Conservation (phyloP, 768 basidiomycete species). For the Basidioascus undulatus region DNA sequence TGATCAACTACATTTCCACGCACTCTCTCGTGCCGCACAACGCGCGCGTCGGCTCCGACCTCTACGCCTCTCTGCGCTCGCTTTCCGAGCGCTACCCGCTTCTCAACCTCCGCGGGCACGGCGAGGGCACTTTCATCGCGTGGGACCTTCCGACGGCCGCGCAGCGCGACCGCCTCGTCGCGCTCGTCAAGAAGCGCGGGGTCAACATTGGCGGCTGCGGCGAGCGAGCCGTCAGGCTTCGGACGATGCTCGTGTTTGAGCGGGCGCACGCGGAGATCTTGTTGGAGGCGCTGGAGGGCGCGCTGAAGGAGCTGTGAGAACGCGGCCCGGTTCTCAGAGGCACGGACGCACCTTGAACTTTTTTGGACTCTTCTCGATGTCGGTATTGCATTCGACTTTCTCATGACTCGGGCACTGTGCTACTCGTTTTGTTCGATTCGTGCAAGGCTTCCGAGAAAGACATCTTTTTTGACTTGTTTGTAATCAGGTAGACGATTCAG, state of each 20-base stretch:
- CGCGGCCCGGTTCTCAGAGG: too few relatives aligned
- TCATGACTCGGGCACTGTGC: too few relatives aligned
- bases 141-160: constrained; percentile 17
- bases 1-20: constrained; percentile 18
- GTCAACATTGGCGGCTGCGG: constrained; percentile 21
- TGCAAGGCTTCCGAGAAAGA: too few relatives aligned
- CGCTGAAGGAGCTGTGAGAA: constrained; percentile 8
- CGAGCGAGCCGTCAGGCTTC: constrained; percentile 8
- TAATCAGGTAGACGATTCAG: too few relatives aligned
- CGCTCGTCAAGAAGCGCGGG: constrained; percentile 15
- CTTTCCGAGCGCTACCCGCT: constrained; percentile 4
- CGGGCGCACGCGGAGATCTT: constrained; percentile 16
- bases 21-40: constrained; percentile 19
- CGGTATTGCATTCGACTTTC: too few relatives aligned
- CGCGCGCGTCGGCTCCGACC: constrained; percentile 14
- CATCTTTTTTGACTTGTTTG: too few relatives aligned
- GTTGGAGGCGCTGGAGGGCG: constrained; percentile 9
- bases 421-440: too few relatives aligned
- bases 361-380: too few relatives aligned
- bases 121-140: constrained; percentile 20
- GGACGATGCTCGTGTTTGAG: constrained; percentile 16
- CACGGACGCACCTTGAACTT: too few relatives aligned
- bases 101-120: constrained; percentile 16
- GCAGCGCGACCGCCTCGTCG: constrained; percentile 17
- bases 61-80: constrained; percentile 11